A percentile compares a stretch with the other conserved stretches of the same genome.
phyloP scores from a whole-genome alignment of 2,329 filamentous ascomycete genomes.

The Pezicula radicicola region DNA sequence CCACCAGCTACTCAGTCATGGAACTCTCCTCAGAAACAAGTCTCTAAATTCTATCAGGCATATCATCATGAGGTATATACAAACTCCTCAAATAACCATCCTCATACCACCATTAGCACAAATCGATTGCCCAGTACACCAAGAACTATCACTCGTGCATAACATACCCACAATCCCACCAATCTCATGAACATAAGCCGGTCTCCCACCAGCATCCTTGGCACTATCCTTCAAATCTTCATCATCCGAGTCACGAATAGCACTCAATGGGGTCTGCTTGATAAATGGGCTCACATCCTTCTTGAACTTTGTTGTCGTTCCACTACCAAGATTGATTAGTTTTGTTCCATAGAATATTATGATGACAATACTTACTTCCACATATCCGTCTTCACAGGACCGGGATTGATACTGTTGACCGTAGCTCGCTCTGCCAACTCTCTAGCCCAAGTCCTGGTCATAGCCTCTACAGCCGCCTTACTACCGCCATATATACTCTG shows the following conservation, averaged over 20 bases:
- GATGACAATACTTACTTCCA: conserved; percentile 34
- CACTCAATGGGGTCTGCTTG: conserved; percentile 62
- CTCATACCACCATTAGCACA: conserved; percentile 78
- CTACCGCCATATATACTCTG: conserved; percentile 64
- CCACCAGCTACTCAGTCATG: too few relatives aligned
- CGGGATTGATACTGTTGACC: conserved; percentile 65
- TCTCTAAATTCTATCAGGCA: too few relatives aligned
- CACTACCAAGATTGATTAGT: conserved; percentile 12
- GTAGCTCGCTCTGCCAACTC: conserved; percentile 60
- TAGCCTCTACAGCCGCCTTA: conserved; percentile 64
- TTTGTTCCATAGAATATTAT: neutral
- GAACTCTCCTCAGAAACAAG: too few relatives aligned
- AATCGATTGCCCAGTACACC: conserved; percentile 77
- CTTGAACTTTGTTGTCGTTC: conserved; percentile 55
- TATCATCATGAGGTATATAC: neutral
- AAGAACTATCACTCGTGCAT: conserved; percentile 66
- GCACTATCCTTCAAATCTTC: conserved; percentile 58
- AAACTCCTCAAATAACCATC: conserved; percentile 29
- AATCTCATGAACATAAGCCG: conserved; percentile 67
- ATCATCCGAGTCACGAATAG: conserved; percentile 59
- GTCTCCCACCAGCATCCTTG: conserved; percentile 52
- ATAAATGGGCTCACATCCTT: conserved; percentile 56
- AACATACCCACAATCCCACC: conserved; percentile 76
- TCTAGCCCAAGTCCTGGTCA: conserved; percentile 66
- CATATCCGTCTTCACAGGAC: conserved; percentile 66